Evolutionary conservation across 805 yeast genomes (phyloP), one percentile per base, ranked within the genome.

Genomic region (Schizosaccharomyces lindneri): DNA sequence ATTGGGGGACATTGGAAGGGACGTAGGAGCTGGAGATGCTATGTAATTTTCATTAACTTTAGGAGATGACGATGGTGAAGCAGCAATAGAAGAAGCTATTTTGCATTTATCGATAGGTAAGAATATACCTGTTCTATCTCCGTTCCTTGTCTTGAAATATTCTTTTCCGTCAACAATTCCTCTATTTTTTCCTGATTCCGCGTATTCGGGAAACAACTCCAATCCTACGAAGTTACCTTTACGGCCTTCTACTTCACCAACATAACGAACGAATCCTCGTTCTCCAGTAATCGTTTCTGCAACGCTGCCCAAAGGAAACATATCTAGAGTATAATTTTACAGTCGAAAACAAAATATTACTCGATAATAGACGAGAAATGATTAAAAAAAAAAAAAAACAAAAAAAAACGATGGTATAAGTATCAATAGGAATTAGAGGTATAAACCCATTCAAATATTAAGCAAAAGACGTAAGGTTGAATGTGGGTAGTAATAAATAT

Each of bases 261-360:
- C 60, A 57, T 39, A 57, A 19, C 60, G 60, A 36, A 57, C 60
- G 36, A 57, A 39, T 15, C 60, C 60, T 24, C 60, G 48, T 36
- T 57, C 48, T 36, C 60, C 60, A 27, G 60, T 11, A 9, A 17
- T 6, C 9, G 46, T 36, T 36, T 41, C 48, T 15, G 36, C 60
- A n/a, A 39, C 48, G 32, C 48, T 41, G 6, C 60, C 60, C 6
- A 57, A 17, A 51, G 57, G 57, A 51, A 51, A 51, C 57, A 51
- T 51, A 6, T 46, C 41, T 36, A 27, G 41, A 36, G 13, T 11
- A 36, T 7, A 36, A 36, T 2, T 13, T 36, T 36, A 7, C 5
- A 13, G 13, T 36, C 41, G 1, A 36, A 11, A 36, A 36, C 32
- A 31, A 31, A 31, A 31, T 5, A 31, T 31, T 31, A 36, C 15